Evolutionary conservation across 129 eudicot genomes (phyloP), one percentile per base, ranked within the genome.

Genomic region (Centaurea solstitialis): DNA sequence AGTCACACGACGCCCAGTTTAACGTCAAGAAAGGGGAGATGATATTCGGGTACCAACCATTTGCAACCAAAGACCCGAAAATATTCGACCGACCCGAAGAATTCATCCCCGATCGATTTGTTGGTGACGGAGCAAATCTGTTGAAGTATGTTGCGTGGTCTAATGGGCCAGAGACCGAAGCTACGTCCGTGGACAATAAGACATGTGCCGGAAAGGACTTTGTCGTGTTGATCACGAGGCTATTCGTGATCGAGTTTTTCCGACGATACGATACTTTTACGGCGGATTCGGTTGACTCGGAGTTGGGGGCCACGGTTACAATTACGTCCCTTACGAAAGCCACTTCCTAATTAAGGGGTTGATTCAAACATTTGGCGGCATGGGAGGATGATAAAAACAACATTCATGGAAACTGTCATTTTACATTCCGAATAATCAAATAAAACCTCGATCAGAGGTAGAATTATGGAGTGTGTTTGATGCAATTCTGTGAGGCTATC

Each of bases 141-240:
- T 23, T 90, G 79, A 81, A 39, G 79, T 87, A 90, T 70, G 95
- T 90, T 53, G 26, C 87, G 0, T 90, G 95, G 95, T 88, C 92
- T 3, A 88, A 90, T 33, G 95, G 95, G 30, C 90, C 90, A 22
- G 95, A 90, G 39, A 86, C 76, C 13, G 89, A 74, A 78, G 77
- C 33, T 4, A 81, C 94, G 4, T 66, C 81, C 1, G 86, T 90
- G 1, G 72, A 66, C 4, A 88, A 90, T 75, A 90, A 90, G 73
- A 90, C 86, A 71, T 90, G 94, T 78, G 92, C 92, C 12, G 94
- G 94, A 0, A 90, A 90, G 79, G 88, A 86, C 66, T 90, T 90
- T 47, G 94, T 90, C 35, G 90, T 90, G 38, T 68, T 90, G 83
- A 76, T 78, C 0, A 73, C 90, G 38, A 83, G 94, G 80, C 28